A percentile compares a stretch with the other conserved stretches of the same genome.
These are phyloP conservation scores for Microsporum canis DNA, from an alignment of 2,329 filamentous ascomycete genomes.

Conservation along the genomic window DNA sequence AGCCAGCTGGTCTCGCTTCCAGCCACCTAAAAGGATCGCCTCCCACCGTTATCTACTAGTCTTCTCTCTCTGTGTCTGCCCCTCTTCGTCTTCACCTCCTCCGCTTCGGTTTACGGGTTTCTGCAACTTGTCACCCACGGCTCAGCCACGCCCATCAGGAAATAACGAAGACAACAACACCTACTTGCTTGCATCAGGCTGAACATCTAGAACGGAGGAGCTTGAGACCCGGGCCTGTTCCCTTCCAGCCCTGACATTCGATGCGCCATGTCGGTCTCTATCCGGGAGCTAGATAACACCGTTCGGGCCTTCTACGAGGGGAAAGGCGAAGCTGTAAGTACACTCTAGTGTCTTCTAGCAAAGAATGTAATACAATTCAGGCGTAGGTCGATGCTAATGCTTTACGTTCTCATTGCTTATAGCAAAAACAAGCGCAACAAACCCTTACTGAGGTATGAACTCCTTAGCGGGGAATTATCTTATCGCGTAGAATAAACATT, in stretches of 20 bases:
- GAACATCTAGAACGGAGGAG: neutral
- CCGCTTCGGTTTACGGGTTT: neutral
- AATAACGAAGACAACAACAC: neutral
- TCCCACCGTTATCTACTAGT: neutral
- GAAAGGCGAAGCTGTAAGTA: constrained; percentile 75
- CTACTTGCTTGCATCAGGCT: neutral
- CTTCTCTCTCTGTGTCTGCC: neutral
- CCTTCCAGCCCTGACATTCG: constrained; percentile 10
- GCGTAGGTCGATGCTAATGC: constrained; percentile 25
- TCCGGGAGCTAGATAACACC: constrained; percentile 90
- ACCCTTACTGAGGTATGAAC: constrained; percentile 74
- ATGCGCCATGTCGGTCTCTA: constrained; percentile 52
- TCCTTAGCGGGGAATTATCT: constrained; percentile 13
- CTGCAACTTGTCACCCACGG: neutral
- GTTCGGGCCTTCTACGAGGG: constrained; percentile 97
- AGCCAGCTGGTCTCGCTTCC: neutral
- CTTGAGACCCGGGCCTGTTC: neutral
- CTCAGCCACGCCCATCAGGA: neutral
- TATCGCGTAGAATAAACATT: constrained; percentile 13
- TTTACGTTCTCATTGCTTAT: constrained; percentile 24
- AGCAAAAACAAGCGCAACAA: constrained; percentile 95
- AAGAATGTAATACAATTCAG: neutral
- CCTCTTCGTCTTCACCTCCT: neutral
- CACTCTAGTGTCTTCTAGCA: neutral
- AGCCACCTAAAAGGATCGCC: neutral